Evolutionary conservation across 805 yeast genomes (phyloP), one percentile per base, ranked within the genome.

Genomic region (Maudiozyma turicensis): DNA sequence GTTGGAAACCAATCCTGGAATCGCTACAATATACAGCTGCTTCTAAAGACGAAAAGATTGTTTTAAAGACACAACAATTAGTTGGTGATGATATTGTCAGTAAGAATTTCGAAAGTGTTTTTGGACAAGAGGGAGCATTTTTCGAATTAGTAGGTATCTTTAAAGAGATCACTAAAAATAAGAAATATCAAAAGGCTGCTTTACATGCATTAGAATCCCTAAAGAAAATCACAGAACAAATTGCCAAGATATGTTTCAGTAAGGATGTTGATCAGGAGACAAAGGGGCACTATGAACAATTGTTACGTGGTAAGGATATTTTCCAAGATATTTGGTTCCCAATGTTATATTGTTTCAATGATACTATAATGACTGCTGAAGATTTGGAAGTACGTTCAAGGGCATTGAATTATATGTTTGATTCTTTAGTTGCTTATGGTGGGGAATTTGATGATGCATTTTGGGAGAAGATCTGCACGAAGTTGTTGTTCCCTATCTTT

Each of bases 361-460:
- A 86, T 52, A 84, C 91, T 7, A 86, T 90, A 33, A 87, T 90
- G 95, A 82, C 82, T 0, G 96, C 96, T 4, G 89, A 84, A 49
- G 99, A 93, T 66, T 71, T 93, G 45, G 99, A 93, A 66, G 96
- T 90, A 3, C 78, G 99, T 59, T 85, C 97, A 0, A 75, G 87
- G 48, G 95, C 97, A 0, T 72, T 93, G 59, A 84, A 82, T 53
- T 81, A 76, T 58, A 74, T 91, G 70, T 95, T 93, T 68, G 93
- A 86, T 55, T 76, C 86, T 3, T 69, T 93, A 50, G 83, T 82
- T 47, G 82, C 82, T 50, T 81, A 84, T 60, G 99, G 99, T 31
- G 76, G 76, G 30, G 76, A 80, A 52, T 95, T 91, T 62, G 80
- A 80, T 54, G 71, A 74, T 13, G 78, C 74, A 29, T 85, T 87